A percentile compares a stretch with the other conserved stretches of the same genome.
phyloP scores from a whole-genome alignment of 139 green algal genomes.

The Chloropicon primus region DNA sequence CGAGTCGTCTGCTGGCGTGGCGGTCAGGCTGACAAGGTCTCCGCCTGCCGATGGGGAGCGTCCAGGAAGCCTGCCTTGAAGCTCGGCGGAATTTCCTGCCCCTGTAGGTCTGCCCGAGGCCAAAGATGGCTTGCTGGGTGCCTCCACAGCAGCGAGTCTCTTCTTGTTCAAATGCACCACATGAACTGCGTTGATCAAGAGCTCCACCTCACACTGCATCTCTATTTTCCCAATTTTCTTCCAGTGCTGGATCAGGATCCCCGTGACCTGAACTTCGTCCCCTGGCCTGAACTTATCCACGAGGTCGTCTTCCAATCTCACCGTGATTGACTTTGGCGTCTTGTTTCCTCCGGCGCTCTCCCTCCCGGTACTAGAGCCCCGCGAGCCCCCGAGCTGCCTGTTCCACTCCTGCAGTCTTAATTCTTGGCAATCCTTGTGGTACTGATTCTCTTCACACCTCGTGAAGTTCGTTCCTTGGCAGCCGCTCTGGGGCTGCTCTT shows the following conservation, averaged over 20 bases:
- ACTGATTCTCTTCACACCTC: not conserved
- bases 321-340: conserved; percentile 22
- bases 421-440: not conserved
- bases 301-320: conserved; percentile 71
- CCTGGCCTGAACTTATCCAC: conserved; percentile 54
- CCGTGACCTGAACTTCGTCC: conserved; percentile 66
- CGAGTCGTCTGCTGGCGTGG: conserved; percentile 8
- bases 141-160: not conserved
- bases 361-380: not conserved
- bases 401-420: not conserved
- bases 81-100: not conserved
- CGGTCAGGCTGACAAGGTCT: conserved; percentile 13
- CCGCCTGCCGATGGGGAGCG: conserved; percentile 5
- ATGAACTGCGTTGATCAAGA: conserved; percentile 38
- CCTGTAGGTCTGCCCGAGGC: not conserved
- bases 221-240: conserved; percentile 24
- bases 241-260: conserved; percentile 51
- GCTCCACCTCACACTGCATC: conserved; percentile 44
- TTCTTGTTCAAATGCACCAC: conserved; percentile 3
- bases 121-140: not conserved
- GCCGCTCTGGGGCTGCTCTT: not conserved
- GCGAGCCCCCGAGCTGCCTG: not conserved
- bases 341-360: too few relatives aligned
- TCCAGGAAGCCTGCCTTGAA: conserved; percentile 13
- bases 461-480: not conserved